Evolutionary conservation across 148 eudicot genomes (phyloP), one percentile per base, ranked within the genome.

Genomic region (Diospyros kaki): DNA sequence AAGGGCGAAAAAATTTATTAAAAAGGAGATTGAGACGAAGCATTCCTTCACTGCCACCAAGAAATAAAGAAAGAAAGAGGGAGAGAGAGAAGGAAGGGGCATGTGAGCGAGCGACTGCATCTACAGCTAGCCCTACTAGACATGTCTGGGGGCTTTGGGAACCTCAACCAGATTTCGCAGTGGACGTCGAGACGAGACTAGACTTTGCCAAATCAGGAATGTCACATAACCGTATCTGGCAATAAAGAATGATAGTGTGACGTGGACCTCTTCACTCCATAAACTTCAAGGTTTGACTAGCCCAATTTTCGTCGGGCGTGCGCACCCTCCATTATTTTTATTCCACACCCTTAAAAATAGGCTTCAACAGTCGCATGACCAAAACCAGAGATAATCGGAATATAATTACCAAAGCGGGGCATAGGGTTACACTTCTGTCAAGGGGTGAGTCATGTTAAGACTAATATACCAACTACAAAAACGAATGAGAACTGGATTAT

Each of bases 261-360:
- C 66, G 83, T 80, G 83, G 81, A 76, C 64, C 66, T 62, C 83
- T 74, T 38, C 65, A 80, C 75, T 83, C 86, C 86, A 83, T 76
- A 76, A 79, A 67, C 46, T 52, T 56, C 18, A 51, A 13, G 72
- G 58, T 69, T 80, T 80, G 81, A 79, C 85, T 77, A 71, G 52
- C 81, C 71, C 82, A 56, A 38, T 38, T 66, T 74, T 71, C 83
- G 80, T 75, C 74, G 83, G 78, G 63, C 28, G 28, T 28, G 28
- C 28, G 28, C 28, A 28, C 28, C 28, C 28, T 28, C 28, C 28
- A 28, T 28, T 28, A 28, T 28, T 28, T 28, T 28, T 75, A 66
- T 68, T 60, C 67, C 58, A 38, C 67, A 53, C 17, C 43, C 44
- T 55, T 52, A 40, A 15, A 70, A 53, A 69, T 46, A 52, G 17